Evolutionary conservation across 768 basidiomycete species (phyloP).

Genomic region (Tricholoma furcatifolium): DNA sequence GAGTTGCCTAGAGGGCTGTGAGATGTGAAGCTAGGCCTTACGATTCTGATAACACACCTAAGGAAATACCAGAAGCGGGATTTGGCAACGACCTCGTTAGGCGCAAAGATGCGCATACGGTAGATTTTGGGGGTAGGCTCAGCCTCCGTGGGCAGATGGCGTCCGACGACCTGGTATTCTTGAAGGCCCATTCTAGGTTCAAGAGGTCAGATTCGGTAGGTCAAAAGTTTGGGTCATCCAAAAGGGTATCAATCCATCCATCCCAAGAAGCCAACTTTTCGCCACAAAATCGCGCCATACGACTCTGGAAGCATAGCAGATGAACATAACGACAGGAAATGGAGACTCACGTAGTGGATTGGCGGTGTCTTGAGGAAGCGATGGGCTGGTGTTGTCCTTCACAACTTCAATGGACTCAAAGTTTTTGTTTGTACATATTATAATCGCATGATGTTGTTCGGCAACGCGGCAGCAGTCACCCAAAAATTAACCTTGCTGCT

Average conservation of each 20-base stretch:
- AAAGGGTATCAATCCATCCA: constrained; percentile 24
- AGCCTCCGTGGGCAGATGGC: constrained; percentile 91
- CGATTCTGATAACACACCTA: constrained; percentile 47
- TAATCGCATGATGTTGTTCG: background rate
- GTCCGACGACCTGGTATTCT: constrained; percentile 97
- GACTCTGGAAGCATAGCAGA: background rate
- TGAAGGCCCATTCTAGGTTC: constrained; percentile 65
- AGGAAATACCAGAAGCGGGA: constrained; percentile 99
- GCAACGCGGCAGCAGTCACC: constrained; percentile 5
- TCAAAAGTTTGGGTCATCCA: constrained; percentile 21
- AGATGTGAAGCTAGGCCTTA: background rate
- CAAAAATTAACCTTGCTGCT: background rate
- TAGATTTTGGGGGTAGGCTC: constrained; percentile 97
- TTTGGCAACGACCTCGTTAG: constrained; percentile 98
- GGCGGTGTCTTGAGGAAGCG: constrained; percentile 33
- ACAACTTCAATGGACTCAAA: constrained; percentile 7
- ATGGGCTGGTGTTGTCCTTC: constrained; percentile 1
- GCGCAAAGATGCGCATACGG: constrained; percentile 99
- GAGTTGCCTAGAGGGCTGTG: constrained; percentile 62
- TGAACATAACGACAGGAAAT: constrained; percentile 1
- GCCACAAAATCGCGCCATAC: constrained; percentile 5
- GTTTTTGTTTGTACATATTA: constrained; percentile 15
- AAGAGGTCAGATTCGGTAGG: constrained; percentile 11
- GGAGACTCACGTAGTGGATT: constrained; percentile 34
- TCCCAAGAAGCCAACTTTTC: constrained; percentile 13